phyloP scores from a whole-genome alignment of 2,329 filamentous ascomycete genomes.

The Pseudopyricularia cyperi region DNA sequence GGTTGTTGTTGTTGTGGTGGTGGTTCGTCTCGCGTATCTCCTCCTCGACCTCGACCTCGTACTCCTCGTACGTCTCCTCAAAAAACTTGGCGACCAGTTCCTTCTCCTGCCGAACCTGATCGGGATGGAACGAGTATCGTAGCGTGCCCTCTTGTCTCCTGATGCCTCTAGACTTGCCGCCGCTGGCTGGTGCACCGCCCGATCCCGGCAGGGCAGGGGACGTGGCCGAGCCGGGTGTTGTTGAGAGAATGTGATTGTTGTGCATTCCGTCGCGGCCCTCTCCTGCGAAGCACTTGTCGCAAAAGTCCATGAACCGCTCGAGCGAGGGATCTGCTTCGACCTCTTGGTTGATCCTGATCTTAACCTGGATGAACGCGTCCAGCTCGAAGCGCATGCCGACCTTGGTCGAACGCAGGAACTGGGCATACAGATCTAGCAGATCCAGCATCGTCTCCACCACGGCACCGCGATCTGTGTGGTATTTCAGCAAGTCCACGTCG shows the following conservation, averaged over 20 bases:
- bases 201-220: constrained; percentile 26
- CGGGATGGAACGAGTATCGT: constrained; percentile 77
- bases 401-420: constrained; percentile 62
- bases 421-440: constrained; percentile 82
- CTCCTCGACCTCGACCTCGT: constrained; percentile 67
- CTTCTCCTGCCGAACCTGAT: constrained; percentile 60
- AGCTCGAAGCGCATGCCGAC: constrained; percentile 61
- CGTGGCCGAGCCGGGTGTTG: constrained; percentile 21
- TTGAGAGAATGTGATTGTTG: constrained; percentile 11
- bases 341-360: constrained; percentile 77
- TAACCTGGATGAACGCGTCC: constrained; percentile 70
- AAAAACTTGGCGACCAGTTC: constrained; percentile 55
- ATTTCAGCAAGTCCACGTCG: constrained; percentile 27
- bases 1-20: constrained; percentile 3
- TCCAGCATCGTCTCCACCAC: constrained; percentile 75
- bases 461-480: constrained; percentile 30
- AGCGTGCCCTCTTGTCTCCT: constrained; percentile 57
- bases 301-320: constrained; percentile 51
- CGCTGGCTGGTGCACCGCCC: constrained; percentile 17
- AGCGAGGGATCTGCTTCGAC: constrained; percentile 47
- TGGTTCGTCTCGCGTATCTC: constrained; percentile 23
- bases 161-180: constrained; percentile 12
- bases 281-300: constrained; percentile 34
- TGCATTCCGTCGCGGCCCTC: constrained; percentile 8
- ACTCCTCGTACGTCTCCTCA: constrained; percentile 62